Base-by-base conservation (phyloP, 352 stramenopile species). In the Pythium rhizo-oryzae region DNA sequence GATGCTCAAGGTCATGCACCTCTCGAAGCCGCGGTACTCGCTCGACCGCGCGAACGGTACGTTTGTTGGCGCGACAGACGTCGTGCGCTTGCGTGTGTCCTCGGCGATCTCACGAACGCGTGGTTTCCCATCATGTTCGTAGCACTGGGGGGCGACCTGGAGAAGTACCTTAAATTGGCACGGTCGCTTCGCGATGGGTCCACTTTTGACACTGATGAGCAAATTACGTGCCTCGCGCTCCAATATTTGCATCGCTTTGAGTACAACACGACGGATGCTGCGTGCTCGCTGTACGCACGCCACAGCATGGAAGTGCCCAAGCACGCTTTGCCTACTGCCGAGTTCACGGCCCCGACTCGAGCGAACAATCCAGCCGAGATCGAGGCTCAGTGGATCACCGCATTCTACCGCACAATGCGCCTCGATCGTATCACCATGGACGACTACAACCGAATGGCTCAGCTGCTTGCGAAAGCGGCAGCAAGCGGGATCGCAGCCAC, bases 141-240 rank as follows among this genome's bases (percentile, higher is more conserved):
- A 91, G 82, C 71, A 13, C 63, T 93, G 18, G 85, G 84, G 1
- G 55, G 49, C 8, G 84, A 93, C 47, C 66, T 96, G 35, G 83
- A 92, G 47, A 90, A 90, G 55, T 96, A 95, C 65, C 55, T 96
- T 54, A 85, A 87, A 71, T 72, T 96, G 52, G 89, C 85, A 58
- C 67, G 79, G 19, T 85, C 85, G 23, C 62, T 96, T 44, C 73
- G 85, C n/a, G 84, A 92, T 62, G 87, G 86, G 33, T 80, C 83
- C 23, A 93, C 85, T 53, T 92, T 93, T 69, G 89, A 94, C 60
- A 89, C 84, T 6, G 74, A 89, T 16, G 85, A 96, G 67, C 85
- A 94, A 52, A 78, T 94, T 52, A 74, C 62, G 35, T 78, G 82
- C 18, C 74, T 92, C 25, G 89, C 89, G 21, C 68, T 96, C 19